Conservation (phyloP, 2,329 filamentous ascomycete species). For the Talaromyces sp. region DNA sequence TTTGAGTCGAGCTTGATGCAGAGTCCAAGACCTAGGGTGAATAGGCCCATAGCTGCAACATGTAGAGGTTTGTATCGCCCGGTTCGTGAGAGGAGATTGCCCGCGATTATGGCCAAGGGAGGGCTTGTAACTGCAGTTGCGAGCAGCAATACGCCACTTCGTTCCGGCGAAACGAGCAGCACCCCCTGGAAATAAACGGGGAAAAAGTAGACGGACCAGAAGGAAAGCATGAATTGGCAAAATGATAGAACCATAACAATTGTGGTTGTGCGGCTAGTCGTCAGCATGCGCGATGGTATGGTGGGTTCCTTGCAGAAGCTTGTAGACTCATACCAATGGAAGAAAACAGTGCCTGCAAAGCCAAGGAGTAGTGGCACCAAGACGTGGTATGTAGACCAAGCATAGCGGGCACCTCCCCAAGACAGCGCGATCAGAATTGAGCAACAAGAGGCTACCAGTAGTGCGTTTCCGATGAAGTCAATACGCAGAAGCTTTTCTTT, state of each 20-base stretch:
- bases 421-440: constrained; percentile 30
- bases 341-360: constrained; percentile 21
- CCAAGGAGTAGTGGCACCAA: constrained; percentile 29
- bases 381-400: constrained; percentile 29
- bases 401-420: constrained; percentile 28
- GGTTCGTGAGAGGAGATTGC: constrained; percentile 31
- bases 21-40: constrained; percentile 26
- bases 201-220: constrained; percentile 41
- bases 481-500: constrained; percentile 20
- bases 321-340: constrained; percentile 22
- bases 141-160: constrained; percentile 31
- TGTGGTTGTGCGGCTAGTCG: constrained; percentile 40
- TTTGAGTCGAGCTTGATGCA: constrained; percentile 25
- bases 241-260: constrained; percentile 36
- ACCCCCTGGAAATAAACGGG: constrained; percentile 49
- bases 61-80: constrained; percentile 34
- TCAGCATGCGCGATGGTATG: constrained; percentile 42
- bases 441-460: constrained; percentile 27
- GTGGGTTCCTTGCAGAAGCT: constrained; percentile 27
- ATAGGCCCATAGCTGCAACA: constrained; percentile 26
- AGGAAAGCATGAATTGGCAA: constrained; percentile 34
- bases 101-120: constrained; percentile 29
- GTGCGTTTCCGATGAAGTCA: constrained; percentile 29
- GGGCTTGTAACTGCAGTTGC: constrained; percentile 26
- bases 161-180: constrained; percentile 27